Evolutionary conservation across 768 basidiomycete species (phyloP).

Genomic region (Suillus bovinus): DNA sequence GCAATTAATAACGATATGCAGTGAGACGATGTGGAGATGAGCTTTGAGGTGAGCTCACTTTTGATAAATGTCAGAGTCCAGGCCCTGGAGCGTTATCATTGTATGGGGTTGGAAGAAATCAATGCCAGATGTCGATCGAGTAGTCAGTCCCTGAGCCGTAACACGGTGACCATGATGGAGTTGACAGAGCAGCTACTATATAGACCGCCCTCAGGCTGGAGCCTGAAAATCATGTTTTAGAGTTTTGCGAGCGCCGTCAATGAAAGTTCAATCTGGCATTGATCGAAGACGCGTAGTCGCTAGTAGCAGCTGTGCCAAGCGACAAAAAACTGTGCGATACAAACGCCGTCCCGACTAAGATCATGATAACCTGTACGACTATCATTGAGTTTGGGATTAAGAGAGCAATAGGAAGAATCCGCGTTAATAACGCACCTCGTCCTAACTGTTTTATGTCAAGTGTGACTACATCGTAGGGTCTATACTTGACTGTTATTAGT

Average conservation of each 20-base stretch:
- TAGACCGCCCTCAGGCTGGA: neutral
- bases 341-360: neutral
- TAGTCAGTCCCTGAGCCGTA: neutral
- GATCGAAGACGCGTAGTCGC: neutral
- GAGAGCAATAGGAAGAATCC: neutral
- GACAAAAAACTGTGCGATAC: neutral
- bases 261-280: neutral
- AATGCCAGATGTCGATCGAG: neutral
- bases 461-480: neutral
- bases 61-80: neutral
- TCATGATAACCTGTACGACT: neutral
- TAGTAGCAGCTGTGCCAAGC: neutral
- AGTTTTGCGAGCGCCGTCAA: neutral
- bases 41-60: neutral
- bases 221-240: neutral
- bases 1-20: neutral
- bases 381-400: neutral
- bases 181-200: neutral
- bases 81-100: neutral
- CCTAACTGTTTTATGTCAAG: neutral
- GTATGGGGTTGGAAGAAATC: neutral
- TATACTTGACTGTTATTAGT: neutral
- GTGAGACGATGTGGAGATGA: neutral
- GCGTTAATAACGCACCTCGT: slow-evolving; percentile 1
- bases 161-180: neutral